These are phyloP conservation scores for Posidonia australis DNA, from an alignment of 106 monocot genomes.

Conservation along the genomic window DNA sequence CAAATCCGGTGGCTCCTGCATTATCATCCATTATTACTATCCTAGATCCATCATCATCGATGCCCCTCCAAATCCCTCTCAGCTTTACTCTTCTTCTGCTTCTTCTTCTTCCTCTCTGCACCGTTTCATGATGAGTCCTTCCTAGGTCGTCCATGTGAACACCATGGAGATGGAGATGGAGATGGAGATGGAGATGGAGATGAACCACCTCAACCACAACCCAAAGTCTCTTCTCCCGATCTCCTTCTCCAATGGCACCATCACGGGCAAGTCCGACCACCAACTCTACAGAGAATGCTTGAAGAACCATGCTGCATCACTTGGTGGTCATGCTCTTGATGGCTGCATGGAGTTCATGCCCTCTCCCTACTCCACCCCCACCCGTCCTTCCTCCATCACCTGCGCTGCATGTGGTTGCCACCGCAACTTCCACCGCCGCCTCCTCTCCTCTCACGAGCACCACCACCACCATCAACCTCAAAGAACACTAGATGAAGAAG, in stretches of 20 bases:
- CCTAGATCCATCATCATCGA: too few relatives aligned
- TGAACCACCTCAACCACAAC: background rate
- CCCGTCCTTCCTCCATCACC: slow-evolving; percentile 38
- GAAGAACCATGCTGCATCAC: slow-evolving; percentile 66
- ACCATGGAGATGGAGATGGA: too few relatives aligned
- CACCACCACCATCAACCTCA: background rate
- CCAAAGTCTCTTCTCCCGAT: background rate
- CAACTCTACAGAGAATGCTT: slow-evolving; percentile 47
- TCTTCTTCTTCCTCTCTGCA: too few relatives aligned
- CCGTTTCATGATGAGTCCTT: too few relatives aligned
- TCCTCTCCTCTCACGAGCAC: slow-evolving; percentile 15
- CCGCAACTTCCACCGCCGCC: slow-evolving; percentile 64
- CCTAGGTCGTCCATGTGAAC: too few relatives aligned
- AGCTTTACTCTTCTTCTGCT: too few relatives aligned
- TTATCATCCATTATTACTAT: too few relatives aligned
- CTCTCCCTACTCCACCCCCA: slow-evolving; percentile 21
- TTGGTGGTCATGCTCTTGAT: slow-evolving; percentile 70
- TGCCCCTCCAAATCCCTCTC: too few relatives aligned
- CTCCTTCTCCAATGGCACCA: slow-evolving; percentile 1
- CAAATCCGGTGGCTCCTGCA: too few relatives aligned
- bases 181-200: too few relatives aligned
- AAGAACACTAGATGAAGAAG: slow-evolving; percentile 6
- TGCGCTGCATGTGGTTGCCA: slow-evolving; percentile 69
- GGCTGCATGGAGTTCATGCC: slow-evolving; percentile 72
- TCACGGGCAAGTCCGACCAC: slow-evolving; percentile 13